Evolutionary conservation across 441 rosid species (phyloP).

Genomic region (Gossypium trilobum): DNA sequence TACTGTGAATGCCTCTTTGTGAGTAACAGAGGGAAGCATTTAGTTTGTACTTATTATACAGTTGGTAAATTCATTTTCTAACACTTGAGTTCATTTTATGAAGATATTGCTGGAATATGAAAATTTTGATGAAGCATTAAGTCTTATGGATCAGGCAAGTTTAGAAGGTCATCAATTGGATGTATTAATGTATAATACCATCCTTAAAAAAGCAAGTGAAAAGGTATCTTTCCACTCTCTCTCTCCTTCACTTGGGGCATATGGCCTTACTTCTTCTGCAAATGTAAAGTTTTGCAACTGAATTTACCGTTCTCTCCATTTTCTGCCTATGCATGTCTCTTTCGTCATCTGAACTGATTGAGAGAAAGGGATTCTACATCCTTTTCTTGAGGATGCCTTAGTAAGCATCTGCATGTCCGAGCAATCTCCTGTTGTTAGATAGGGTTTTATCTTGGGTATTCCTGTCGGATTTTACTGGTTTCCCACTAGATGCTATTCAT

Average conservation of each 20-base stretch:
- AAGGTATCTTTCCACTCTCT: conserved; percentile 33
- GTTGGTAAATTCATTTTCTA: conserved; percentile 5
- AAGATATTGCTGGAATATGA: conserved; percentile 44
- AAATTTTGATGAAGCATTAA: conserved; percentile 44
- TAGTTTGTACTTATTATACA: not conserved
- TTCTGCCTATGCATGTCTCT: not conserved
- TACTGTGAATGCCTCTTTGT: not conserved
- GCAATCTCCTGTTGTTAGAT: not conserved
- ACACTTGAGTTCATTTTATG: conserved; percentile 15
- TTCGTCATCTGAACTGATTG: not conserved
- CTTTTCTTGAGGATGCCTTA: not conserved
- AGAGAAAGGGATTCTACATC: not conserved
- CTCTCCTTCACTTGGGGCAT: not conserved
- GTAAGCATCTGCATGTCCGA: not conserved
- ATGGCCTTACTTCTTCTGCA: not conserved
- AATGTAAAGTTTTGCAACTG: not conserved
- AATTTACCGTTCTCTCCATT: not conserved
- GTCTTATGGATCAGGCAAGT: conserved; percentile 44
- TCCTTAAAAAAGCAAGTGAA: conserved; percentile 43
- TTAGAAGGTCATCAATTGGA: conserved; percentile 43
- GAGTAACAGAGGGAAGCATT: not conserved
- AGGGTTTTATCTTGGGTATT: not conserved
- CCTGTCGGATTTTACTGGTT: not conserved
- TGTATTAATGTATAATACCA: conserved; percentile 44
- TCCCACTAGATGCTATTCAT: not conserved